Evolutionary conservation across 192 early-diverging fungal genomes (phyloP).

Genomic region (Coemansia sp.): DNA sequence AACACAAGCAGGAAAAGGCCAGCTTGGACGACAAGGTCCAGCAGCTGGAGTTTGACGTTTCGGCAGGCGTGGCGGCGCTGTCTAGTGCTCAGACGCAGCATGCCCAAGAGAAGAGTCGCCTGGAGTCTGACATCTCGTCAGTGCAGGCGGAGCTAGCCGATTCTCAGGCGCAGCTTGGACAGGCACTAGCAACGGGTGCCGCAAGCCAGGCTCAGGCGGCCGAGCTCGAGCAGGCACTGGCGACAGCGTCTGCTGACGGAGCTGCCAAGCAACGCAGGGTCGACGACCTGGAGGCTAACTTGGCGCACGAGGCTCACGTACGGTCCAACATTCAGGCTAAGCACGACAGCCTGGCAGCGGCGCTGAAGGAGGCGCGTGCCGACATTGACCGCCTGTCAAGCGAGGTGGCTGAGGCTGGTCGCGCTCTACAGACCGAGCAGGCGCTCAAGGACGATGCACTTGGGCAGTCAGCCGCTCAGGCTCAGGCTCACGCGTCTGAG

Average conservation of each 20-base stretch:
- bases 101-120: neutral
- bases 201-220: constrained; percentile 6
- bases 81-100: constrained; percentile 13
- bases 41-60: neutral
- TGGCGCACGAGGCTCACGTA: constrained; percentile 31
- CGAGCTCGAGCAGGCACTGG: constrained; percentile 17
- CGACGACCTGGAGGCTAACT: constrained; percentile 30
- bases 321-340: constrained; percentile 46
- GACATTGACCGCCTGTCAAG: constrained; percentile 17
- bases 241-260: neutral
- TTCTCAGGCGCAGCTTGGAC: neutral
- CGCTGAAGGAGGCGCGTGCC: constrained; percentile 27
- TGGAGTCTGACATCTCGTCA: neutral
- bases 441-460: constrained; percentile 9
- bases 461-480: constrained; percentile 20
- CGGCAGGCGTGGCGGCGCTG: neutral
- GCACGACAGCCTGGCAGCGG: constrained; percentile 29
- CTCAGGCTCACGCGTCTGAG: constrained; percentile 11
- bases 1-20: constrained; percentile 14
- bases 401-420: constrained; percentile 2
- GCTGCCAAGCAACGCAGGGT: constrained; percentile 21
- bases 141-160: neutral
- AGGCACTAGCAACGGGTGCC: neutral
- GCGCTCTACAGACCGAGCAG: constrained; percentile 17
- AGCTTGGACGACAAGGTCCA: neutral